Conservation (phyloP, 805 yeast genomes). For the Komagataella pseudopastoris region DNA sequence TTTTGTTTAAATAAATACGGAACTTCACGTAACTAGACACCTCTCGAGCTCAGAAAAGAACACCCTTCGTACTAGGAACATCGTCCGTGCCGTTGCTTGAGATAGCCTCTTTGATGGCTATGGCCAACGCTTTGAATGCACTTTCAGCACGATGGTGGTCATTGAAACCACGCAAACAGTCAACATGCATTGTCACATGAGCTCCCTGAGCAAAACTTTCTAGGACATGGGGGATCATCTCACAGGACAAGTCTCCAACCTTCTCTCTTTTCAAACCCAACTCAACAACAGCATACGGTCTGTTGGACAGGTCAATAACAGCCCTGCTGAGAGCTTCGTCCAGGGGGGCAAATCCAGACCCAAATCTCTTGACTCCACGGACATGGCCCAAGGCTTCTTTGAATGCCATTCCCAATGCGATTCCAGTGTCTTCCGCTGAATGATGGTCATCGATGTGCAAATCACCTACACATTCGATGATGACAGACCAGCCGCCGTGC, state of each 20-base stretch:
- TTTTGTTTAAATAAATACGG: neutral
- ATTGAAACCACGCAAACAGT: constrained; percentile 83
- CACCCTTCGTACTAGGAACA: constrained; percentile 95
- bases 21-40: neutral
- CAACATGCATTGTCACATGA: constrained; percentile 84
- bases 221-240: constrained; percentile 96
- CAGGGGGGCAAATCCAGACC: constrained; percentile 86
- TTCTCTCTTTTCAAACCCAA: constrained; percentile 85
- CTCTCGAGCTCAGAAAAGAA: constrained; percentile 36
- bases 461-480: constrained; percentile 87
- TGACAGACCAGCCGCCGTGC: constrained; percentile 91
- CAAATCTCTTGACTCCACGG: constrained; percentile 86
- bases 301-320: constrained; percentile 87
- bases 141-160: constrained; percentile 95
- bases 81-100: constrained; percentile 78
- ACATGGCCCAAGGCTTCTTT: constrained; percentile 82
- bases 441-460: constrained; percentile 96
- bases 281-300: constrained; percentile 87
- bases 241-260: constrained; percentile 83
- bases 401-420: constrained; percentile 83
- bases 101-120: constrained; percentile 81
- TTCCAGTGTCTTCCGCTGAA: constrained; percentile 90
- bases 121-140: constrained; percentile 92
- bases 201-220: constrained; percentile 93
- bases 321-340: constrained; percentile 95